Conservation (phyloP, 495 filamentous ascomycete genomes). For the Annulohypoxylon nitens region DNA sequence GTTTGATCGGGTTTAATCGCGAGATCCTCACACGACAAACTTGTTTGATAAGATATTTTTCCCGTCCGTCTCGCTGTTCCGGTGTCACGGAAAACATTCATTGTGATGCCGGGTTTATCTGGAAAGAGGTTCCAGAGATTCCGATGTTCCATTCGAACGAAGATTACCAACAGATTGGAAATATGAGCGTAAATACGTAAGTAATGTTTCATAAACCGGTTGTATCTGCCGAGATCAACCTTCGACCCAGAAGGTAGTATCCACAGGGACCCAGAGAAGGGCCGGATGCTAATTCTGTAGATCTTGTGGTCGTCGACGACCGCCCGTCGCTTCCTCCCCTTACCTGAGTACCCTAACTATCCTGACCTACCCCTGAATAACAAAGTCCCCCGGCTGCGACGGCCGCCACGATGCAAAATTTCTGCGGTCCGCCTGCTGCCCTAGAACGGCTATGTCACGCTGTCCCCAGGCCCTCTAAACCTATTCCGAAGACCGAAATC, state of each 20-base stretch:
- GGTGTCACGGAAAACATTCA: neutral
- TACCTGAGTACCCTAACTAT: neutral
- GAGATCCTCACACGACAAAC: constrained; percentile 10
- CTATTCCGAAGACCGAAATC: constrained; percentile 11
- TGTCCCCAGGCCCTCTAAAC: neutral
- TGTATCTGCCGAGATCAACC: constrained; percentile 12
- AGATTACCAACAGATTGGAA: neutral
- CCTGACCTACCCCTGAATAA: neutral
- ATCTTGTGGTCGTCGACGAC: neutral
- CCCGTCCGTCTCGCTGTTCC: neutral
- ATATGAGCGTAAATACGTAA: neutral
- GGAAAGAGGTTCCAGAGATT: neutral
- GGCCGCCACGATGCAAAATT: constrained; percentile 1
- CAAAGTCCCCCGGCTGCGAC: constrained; percentile 3
- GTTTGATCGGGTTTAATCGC: neutral
- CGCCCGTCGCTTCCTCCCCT: neutral
- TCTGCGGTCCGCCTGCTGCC: neutral
- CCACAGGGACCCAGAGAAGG: constrained; percentile 18
- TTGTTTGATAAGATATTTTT: neutral
- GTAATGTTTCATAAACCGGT: neutral
- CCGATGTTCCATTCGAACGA: neutral
- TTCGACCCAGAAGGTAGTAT: constrained; percentile 10
- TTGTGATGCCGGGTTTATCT: neutral
- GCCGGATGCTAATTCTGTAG: constrained; percentile 8
- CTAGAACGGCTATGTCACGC: constrained; percentile 8